These are phyloP conservation scores for Apodospora peruviana DNA, from an alignment of 495 filamentous ascomycete species.

Conservation along the genomic window DNA sequence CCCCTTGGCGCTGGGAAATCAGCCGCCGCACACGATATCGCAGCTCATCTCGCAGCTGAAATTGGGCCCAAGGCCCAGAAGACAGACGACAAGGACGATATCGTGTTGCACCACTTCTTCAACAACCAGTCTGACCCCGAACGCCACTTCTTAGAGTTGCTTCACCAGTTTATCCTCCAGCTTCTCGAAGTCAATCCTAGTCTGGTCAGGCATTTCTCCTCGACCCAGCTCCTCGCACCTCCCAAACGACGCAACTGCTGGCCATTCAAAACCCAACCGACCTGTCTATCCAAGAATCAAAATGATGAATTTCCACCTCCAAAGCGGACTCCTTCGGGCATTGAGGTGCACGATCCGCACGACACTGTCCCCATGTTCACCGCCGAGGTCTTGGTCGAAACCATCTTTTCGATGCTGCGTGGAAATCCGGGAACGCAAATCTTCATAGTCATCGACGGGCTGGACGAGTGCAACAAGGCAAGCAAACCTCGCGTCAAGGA, in stretches of 20 bases:
- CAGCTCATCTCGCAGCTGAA: not conserved
- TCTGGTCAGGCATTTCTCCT: constrained; percentile 4
- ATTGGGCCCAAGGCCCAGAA: constrained; percentile 1
- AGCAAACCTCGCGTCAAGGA: not conserved
- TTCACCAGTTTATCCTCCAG: constrained; percentile 10
- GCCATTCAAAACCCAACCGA: not conserved
- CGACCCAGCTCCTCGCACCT: not conserved
- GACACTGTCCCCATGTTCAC: not conserved
- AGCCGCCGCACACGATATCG: not conserved
- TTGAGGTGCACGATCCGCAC: constrained; percentile 1
- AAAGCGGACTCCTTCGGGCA: not conserved
- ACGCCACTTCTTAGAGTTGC: constrained; percentile 1
- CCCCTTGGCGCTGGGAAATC: constrained; percentile 2
- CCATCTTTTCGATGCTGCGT: constrained; percentile 6
- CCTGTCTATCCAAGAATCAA: not conserved
- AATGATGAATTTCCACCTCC: not conserved
- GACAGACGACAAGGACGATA: not conserved
- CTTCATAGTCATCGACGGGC: constrained; percentile 3
- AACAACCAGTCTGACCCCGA: constrained; percentile 5
- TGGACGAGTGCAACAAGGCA: constrained; percentile 3
- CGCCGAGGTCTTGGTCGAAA: not conserved
- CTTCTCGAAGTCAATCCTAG: constrained; percentile 7
- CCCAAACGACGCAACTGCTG: not conserved
- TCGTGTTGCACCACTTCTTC: constrained; percentile 8
- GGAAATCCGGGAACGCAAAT: not conserved